phyloP scores from a whole-genome alignment of 2,329 filamentous ascomycete genomes.

The Colletotrichum nymphaeae region DNA sequence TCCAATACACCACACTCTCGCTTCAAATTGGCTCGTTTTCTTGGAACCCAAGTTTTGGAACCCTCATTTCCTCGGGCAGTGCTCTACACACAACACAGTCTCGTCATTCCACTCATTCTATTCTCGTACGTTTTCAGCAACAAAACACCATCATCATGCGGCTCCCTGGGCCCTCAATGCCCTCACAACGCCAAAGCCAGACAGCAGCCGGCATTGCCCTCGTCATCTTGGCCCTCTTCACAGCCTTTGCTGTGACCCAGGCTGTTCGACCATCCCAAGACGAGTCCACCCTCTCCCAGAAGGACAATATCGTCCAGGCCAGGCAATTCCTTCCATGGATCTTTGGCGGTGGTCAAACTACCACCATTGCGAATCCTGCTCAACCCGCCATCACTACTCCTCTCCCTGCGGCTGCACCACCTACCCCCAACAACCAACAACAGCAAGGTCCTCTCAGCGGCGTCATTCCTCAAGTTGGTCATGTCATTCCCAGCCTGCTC shows the following conservation, averaged over 20 bases:
- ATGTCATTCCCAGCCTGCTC: not conserved
- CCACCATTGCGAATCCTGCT: not conserved
- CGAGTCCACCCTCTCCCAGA: not conserved
- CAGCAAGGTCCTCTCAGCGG: constrained; percentile 4
- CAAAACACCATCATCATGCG: constrained; percentile 15
- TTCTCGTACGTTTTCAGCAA: not conserved
- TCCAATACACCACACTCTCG: constrained; percentile 21
- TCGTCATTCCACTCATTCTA: constrained; percentile 19
- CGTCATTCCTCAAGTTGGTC: not conserved
- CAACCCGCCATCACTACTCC: constrained; percentile 12
- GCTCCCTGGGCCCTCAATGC: not conserved
- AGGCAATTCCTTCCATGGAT: constrained; percentile 25
- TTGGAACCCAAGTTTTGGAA: constrained; percentile 33
- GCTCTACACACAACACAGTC: constrained; percentile 9
- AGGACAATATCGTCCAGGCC: not conserved
- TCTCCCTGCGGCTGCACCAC: constrained; percentile 1
- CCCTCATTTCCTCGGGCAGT: constrained; percentile 25
- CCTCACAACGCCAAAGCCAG: constrained; percentile 2
- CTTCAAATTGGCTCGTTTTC: constrained; percentile 35
- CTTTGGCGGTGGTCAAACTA: constrained; percentile 7
- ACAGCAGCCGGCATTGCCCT: not conserved
- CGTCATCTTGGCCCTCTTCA: constrained; percentile 13
- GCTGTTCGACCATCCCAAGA: not conserved
- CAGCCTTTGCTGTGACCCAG: constrained; percentile 8
- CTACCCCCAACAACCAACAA: not conserved